Base-by-base conservation (phyloP, 1,284 basidiomycete genomes). In the Ceratorhiza oryzae-sativae region DNA sequence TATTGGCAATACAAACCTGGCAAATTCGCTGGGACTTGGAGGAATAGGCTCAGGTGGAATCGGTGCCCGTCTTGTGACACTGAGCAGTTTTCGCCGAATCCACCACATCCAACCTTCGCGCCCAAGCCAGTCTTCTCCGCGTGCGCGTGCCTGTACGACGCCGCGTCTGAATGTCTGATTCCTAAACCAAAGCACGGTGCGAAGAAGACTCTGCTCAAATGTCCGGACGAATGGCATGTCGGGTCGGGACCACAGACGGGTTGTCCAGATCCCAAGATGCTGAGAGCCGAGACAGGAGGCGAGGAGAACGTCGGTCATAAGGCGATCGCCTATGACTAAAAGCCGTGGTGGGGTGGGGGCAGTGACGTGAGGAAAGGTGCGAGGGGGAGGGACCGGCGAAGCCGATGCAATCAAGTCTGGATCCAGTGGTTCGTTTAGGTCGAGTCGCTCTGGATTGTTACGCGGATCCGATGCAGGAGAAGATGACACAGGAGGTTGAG, bases 251-350 rank as follows among this genome's bases (percentile, higher is more conserved):
- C 72, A 75, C 6, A 73, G 56, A 36, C 49, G 72, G 27, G 70
- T 72, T 36, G 73, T 62, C n/a, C 76, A 73, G 15, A 71, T 55
- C 46, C 76, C 72, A 13, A 81, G 75, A 30, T 48, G 45, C 15
- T 18, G 12, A 18, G 76, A 75, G 32, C 75, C 67, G 3, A 79
- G 78, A 55, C 86, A 80, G 1, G 94, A 88, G 75, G 94, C 91
- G 77, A 98, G 84, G 53, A 97, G 86, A 20, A 96, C 83, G 79
- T 98, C 96, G 0, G 96, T 98, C 77, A 96, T 92, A 48, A 96
- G 82, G 10, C 96, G 85, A 81, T 98, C 96, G 0, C 96, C 96
- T 10, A 98, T 87, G 20, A 97, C 81, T 72, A 97, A 45, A n/a
- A 63, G 61, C 20, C 61, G 45, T 8, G 59, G 45, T n/a, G 61